These are phyloP conservation scores for Xylona heveae DNA, from an alignment of 495 filamentous ascomycete genomes.

Conservation along the genomic window DNA sequence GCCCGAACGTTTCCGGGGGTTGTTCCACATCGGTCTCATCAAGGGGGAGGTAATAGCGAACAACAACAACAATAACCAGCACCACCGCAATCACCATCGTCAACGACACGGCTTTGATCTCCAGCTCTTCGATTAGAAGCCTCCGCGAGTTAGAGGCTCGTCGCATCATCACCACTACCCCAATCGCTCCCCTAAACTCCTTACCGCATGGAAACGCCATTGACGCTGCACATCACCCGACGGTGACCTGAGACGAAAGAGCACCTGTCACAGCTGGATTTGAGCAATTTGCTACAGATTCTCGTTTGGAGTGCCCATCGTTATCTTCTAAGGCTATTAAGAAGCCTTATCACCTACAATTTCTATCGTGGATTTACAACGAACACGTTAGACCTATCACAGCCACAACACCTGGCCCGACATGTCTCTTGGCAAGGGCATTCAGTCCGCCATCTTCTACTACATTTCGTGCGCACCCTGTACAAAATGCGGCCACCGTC, in stretches of 20 bases:
- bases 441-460: conserved; percentile 76
- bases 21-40: too few relatives aligned
- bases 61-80: conserved; percentile 1
- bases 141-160: not conserved
- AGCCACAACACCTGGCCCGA: conserved; percentile 5
- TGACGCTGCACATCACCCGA: too few relatives aligned
- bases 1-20: too few relatives aligned
- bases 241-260: too few relatives aligned
- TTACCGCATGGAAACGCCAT: too few relatives aligned
- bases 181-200: too few relatives aligned
- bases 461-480: conserved; percentile 70
- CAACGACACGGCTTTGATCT: not conserved
- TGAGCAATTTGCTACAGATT: too few relatives aligned
- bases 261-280: too few relatives aligned
- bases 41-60: too few relatives aligned
- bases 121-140: not conserved
- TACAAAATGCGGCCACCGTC: conserved; percentile 34
- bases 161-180: too few relatives aligned
- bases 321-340: too few relatives aligned
- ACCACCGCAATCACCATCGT: conserved; percentile 1
- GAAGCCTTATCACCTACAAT: not conserved
- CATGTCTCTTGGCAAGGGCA: conserved; percentile 30
- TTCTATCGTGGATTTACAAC: not conserved
- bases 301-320: too few relatives aligned
- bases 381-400: not conserved